phyloP scores from a whole-genome alignment of 106 monocot species.

The Platanthera zijinensis region DNA sequence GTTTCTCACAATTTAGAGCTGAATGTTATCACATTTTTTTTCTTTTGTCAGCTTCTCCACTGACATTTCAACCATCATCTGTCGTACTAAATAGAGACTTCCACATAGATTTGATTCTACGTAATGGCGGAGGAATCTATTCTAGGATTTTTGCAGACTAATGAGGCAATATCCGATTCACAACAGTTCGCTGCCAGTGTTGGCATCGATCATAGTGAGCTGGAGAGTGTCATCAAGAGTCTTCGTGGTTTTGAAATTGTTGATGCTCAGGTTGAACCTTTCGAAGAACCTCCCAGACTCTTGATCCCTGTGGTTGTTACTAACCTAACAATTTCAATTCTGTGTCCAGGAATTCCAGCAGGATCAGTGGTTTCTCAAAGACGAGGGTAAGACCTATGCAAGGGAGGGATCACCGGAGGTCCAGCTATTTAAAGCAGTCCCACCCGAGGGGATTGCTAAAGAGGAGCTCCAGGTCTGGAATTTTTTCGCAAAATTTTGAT shows the following conservation, averaged over 20 bases:
- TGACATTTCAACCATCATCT: too few species aligned
- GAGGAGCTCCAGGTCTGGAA: slow-evolving; percentile 46
- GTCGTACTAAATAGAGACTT: too few species aligned
- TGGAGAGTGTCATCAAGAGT: slow-evolving; percentile 84
- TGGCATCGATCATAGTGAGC: slow-evolving; percentile 55
- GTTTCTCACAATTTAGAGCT: too few species aligned
- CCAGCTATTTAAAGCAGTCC: slow-evolving; percentile 46
- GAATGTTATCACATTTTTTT: too few species aligned
- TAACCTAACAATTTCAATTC: not conserved
- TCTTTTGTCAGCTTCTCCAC: too few species aligned
- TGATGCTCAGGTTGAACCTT: slow-evolving; percentile 40
- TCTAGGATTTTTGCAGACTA: slow-evolving; percentile 33
- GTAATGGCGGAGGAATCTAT: slow-evolving; percentile 42
- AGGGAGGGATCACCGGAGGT: slow-evolving; percentile 68
- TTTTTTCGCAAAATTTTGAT: not conserved
- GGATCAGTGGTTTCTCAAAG: slow-evolving; percentile 60
- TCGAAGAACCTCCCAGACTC: not conserved
- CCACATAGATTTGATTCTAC: not conserved
- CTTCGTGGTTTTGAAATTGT: slow-evolving; percentile 63
- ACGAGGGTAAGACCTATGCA: slow-evolving; percentile 68
- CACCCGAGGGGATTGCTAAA: slow-evolving; percentile 54
- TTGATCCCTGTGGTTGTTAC: not conserved
- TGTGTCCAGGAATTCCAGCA: slow-evolving; percentile 49
- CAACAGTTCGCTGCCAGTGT: slow-evolving; percentile 51
- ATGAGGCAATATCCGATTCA: slow-evolving; percentile 58